Conservation (phyloP, 140 eudicot genomes). For the Anethum foeniculum region DNA sequence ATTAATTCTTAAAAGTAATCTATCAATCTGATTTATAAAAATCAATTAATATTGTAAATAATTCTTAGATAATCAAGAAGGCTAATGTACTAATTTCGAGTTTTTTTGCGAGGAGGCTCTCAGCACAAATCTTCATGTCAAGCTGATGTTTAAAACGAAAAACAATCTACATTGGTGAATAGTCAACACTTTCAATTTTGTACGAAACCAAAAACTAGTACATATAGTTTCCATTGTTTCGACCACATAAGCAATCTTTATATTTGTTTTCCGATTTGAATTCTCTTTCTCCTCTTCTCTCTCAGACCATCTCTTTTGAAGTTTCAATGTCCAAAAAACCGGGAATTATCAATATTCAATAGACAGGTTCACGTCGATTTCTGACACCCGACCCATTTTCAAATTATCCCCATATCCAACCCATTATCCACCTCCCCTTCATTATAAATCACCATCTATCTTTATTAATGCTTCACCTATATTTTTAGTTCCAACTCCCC, state of each 20-base stretch:
- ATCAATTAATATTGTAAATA: too few species aligned
- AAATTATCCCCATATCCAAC: neutral
- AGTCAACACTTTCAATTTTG: neutral
- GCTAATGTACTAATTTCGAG: too few species aligned
- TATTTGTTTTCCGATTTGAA: neutral
- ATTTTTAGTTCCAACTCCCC: neutral
- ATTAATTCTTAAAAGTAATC: too few species aligned
- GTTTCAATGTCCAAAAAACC: neutral
- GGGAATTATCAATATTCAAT: neutral
- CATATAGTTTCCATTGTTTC: neutral
- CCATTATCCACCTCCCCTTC: neutral
- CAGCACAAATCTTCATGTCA: too few species aligned
- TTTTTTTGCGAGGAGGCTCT: too few species aligned
- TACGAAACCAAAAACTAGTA: neutral
- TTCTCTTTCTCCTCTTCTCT: neutral
- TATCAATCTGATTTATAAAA: too few species aligned
- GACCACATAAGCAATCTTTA: neutral
- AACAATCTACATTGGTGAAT: too few species aligned
- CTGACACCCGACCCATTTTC: constrained; percentile 4
- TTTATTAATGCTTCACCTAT: neutral
- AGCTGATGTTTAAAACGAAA: too few species aligned
- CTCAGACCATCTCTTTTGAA: neutral
- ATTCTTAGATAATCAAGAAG: too few species aligned
- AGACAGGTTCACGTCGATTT: neutral
- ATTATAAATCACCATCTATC: neutral